Base-by-base conservation (phyloP, 495 filamentous ascomycete species). In the Xylaria sp. region DNA sequence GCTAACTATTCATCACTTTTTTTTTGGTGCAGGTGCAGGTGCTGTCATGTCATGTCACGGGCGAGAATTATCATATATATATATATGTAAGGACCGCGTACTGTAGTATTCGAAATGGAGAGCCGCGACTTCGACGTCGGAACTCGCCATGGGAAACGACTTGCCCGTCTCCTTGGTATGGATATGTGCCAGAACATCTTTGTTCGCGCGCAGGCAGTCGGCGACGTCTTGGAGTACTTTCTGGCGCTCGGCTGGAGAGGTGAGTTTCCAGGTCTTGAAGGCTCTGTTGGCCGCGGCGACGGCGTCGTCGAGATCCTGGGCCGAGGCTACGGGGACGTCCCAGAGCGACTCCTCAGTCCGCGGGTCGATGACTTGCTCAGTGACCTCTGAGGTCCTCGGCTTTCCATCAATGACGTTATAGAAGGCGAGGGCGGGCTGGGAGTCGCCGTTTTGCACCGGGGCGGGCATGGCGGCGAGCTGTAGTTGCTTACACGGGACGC, bases 201-300 rank as follows among this genome's bases (percentile, higher is more conserved):
- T 66, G 61, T 85, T 74, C 35, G 81, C 68, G 14, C 77, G 71
- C 58, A 84, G 69, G 53, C 74, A 62, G 12, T 81, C 78, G 50
- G 85, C 85, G 58, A 88, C 86, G 69, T 87, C 87, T 53, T 79
- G 65, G 5, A 93, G 74, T 14, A 86, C 75, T 31, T 86, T 82
- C 44, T 88, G 84, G 19, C 92, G 85, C 75, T 87, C 81, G 0
- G 80, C 71, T 15, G 80, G 69, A 0, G 82, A 80, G 14, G 76
- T 81, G 48, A 79, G 73, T 24, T 71, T 75, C 86, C 86, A 88
- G 0, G 77, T 76, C 43, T 76, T 73, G 65, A 86, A 86, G 41
- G 85, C 85, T 8, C 77, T 74, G 50, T 77, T 78, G 17, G 84
- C 85, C 11, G 82, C 83, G 19, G 74, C 72, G 43, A 88, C 85